Conservation (phyloP, 768 basidiomycete species). For the Serendipita vermifera region DNA sequence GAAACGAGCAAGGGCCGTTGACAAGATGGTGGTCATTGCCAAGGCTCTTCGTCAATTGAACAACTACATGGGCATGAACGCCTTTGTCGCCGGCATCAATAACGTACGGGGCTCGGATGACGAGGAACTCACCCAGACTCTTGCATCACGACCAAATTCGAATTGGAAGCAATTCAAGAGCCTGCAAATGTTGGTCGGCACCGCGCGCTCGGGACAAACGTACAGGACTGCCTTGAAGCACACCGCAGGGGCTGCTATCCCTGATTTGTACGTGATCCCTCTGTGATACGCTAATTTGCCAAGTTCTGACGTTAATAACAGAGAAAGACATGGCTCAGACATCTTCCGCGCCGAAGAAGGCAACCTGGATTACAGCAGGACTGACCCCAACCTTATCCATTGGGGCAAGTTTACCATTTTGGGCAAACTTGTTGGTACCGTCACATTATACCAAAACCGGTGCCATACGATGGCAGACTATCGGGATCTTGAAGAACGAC, state of each 20-base stretch:
- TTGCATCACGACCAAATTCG: conserved; percentile 53
- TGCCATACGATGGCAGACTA: conserved; percentile 48
- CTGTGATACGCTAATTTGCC: neutral
- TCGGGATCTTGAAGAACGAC: conserved; percentile 40
- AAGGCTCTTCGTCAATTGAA: conserved; percentile 65
- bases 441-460: conserved; percentile 64
- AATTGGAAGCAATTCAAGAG: conserved; percentile 66
- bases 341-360: conserved; percentile 78
- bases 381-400: conserved; percentile 62
- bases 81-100: conserved; percentile 88
- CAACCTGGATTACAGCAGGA: conserved; percentile 56
- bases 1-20: conserved; percentile 65
- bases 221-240: conserved; percentile 82
- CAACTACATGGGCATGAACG: conserved; percentile 87
- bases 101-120: conserved; percentile 33
- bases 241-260: conserved; percentile 76
- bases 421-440: conserved; percentile 68
- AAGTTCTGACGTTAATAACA: conserved; percentile 21
- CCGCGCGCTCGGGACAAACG: conserved; percentile 70
- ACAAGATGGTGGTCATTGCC: conserved; percentile 79
- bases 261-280: conserved; percentile 33
- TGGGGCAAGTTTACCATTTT: conserved; percentile 96
- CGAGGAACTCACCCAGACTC: conserved; percentile 60
- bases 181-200: conserved; percentile 74
- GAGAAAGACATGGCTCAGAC: conserved; percentile 86